Base-by-base conservation (phyloP, 2,329 filamentous ascomycete genomes). In the Thielaviopsis euricoi region DNA sequence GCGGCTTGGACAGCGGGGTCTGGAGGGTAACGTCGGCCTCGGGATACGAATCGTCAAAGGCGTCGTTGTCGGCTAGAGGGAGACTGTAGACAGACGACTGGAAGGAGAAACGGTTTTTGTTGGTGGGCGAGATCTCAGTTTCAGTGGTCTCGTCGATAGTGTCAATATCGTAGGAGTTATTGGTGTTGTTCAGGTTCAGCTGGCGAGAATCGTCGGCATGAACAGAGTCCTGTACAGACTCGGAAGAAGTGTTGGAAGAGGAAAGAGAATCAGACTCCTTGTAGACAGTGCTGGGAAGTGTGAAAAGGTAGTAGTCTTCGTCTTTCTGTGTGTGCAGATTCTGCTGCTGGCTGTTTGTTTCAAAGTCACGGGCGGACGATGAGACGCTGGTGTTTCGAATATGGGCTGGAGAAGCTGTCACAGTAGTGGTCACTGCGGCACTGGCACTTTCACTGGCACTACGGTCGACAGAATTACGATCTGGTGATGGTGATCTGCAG, bases 21-120 rank as follows among this genome's bases (percentile, higher is more conserved):
- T 63, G 49, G 50, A 61, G 52, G 37, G 61, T 33, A 55, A 57
- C n/a, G 55, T 56, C 52, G 62, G 62, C 29, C 52, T 65, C 58
- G 6, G 52, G 51, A 17, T 59, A 50, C 17, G 40, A 46, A 4
- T 55, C 52, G 19, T 60, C 55, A 33, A 52, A 29, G 15, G 22
- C 52, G 22, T 54, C 29, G 25, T 53, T 29, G 37, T 56, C 54
- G 12, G 46, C 33, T 13, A 23, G 26, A 21, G 52, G 58, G 3
- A 60, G 52, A 46, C 58, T 60, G n/a, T 61, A 62, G 23, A 58
- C 55, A 15, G 61, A 60, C n/a, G 56, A 58, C 43, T 61, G 59
- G 37, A 58, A 58, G 21, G 61, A 61, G 33, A 59, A 55, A 25
- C 58, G 57, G 52, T 61, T 58, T n/a, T 62, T 61, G 50, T 61